Base-by-base conservation (phyloP, 164 flowering plant species). In the Aristolochia californica region DNA sequence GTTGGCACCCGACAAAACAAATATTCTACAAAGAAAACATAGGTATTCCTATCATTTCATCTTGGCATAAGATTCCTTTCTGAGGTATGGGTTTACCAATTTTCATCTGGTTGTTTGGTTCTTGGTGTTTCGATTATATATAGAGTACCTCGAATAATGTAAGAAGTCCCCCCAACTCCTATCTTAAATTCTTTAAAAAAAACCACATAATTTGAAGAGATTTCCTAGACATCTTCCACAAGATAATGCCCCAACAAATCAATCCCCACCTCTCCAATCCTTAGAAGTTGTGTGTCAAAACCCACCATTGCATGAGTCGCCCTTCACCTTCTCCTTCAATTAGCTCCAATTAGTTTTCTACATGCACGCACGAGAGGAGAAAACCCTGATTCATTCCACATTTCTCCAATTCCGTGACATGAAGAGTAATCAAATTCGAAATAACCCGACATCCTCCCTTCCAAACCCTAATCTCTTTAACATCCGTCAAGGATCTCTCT, bases 351-450 rank as follows among this genome's bases (percentile, higher is more conserved):
- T 2, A 38, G 60, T 14, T 40, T 23, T 43, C 24, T 62, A 56
- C 78, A 78, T 78, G 76, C 78, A 75, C 66, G 64, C 55, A 56
- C 25, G 48, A 48, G 25, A 25, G 48, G 40, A 53, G 71, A 60
- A 34, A 34, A n/a, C n/a, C n/a, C n/a, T n/a, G n/a, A n/a, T n/a
- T n/a, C 34, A 7, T 34, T 34, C 40, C 40, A 4, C 40, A 1
- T 12, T 34, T 8, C 10, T 34, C 9, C 40, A 5, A 34, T 12
- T 34, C 40, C 40, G 11, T 4, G 50, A 71, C 58, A 83, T 87
- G 87, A 80, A 74, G 72, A 57, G 81, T 12, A 84, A 82, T 54
- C 53, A 79, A n/a, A n/a, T n/a, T 72, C 69, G 72, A 45, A 70
- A 61, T 56, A 43, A 2, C 51, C 18, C 68, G 7, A 45, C 75